phyloP scores from a whole-genome alignment of 352 stramenopile genomes.

The Phytophthora agathidicida region DNA sequence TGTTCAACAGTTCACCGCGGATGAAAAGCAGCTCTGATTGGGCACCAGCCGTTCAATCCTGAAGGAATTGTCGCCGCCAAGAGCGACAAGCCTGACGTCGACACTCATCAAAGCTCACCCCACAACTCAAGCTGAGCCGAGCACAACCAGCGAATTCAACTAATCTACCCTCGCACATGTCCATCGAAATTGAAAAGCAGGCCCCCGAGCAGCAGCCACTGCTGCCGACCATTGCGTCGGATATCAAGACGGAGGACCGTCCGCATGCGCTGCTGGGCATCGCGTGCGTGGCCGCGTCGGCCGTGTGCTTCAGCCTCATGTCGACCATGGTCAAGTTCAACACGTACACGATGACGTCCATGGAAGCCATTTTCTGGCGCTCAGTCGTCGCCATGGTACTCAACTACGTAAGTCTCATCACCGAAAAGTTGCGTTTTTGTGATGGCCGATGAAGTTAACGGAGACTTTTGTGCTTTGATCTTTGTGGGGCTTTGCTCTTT shows the following conservation, averaged over 20 bases:
- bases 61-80: slow-evolving; percentile 8
- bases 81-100: slow-evolving; percentile 4
- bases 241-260: slow-evolving; percentile 29
- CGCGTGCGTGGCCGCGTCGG: slow-evolving; percentile 68
- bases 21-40: slow-evolving; percentile 19
- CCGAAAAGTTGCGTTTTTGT: neutral
- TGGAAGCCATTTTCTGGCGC: slow-evolving; percentile 84
- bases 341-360: slow-evolving; percentile 77
- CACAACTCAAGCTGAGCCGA: slow-evolving; percentile 16
- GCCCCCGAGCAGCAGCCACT: slow-evolving; percentile 30
- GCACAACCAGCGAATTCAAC: neutral
- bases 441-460: slow-evolving; percentile 2
- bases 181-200: slow-evolving; percentile 27
- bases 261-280: slow-evolving; percentile 69
- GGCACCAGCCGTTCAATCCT: slow-evolving; percentile 9
- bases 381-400: slow-evolving; percentile 56
- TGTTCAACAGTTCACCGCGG: slow-evolving; percentile 1
- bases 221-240: slow-evolving; percentile 28
- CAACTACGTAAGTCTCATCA: slow-evolving; percentile 58
- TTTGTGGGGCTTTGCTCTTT: too few relatives aligned
- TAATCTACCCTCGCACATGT: slow-evolving; percentile 21
- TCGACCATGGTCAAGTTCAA: slow-evolving; percentile 83
- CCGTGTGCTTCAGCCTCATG: slow-evolving; percentile 86
- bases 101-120: slow-evolving; percentile 22
- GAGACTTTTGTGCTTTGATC: neutral